Evolutionary conservation across 257 asterid genomes (phyloP).

Genomic region (Solanum microdontum): DNA sequence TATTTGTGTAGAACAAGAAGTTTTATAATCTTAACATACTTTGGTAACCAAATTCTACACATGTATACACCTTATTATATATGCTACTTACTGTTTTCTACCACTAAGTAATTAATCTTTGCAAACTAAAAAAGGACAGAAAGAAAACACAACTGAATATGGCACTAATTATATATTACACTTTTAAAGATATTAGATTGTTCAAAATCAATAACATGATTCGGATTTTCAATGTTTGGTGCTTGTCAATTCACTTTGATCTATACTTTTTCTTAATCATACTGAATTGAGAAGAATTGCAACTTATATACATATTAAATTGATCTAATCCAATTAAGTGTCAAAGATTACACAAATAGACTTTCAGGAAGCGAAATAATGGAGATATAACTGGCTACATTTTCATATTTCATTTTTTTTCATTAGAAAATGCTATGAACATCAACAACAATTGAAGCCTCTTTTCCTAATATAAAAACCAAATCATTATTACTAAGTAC

Average conservation of each 20-base stretch:
- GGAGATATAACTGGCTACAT: neutral
- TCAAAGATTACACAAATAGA: neutral
- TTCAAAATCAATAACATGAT: neutral
- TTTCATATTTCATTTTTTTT: neutral
- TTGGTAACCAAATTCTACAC: neutral
- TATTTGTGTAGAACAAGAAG: too few relatives aligned
- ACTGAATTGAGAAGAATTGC: neutral
- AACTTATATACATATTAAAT: neutral
- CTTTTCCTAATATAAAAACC: neutral
- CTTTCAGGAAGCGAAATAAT: neutral
- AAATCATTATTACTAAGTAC: conserved; percentile 13
- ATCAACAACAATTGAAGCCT: conserved; percentile 12
- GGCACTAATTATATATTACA: neutral
- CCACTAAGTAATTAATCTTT: too few relatives aligned
- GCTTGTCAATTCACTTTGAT: neutral
- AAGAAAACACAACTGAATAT: neutral
- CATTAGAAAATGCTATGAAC: conserved; percentile 1
- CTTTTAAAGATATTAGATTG: neutral
- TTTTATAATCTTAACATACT: neutral
- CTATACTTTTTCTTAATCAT: neutral
- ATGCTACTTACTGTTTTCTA: neutral
- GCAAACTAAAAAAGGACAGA: too few relatives aligned
- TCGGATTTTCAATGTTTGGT: neutral
- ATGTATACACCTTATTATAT: neutral
- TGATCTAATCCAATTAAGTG: neutral